These are phyloP conservation scores for Cryptosporidium bovis DNA, from an alignment of 169 alveolate genomes.

Conservation along the genomic window DNA sequence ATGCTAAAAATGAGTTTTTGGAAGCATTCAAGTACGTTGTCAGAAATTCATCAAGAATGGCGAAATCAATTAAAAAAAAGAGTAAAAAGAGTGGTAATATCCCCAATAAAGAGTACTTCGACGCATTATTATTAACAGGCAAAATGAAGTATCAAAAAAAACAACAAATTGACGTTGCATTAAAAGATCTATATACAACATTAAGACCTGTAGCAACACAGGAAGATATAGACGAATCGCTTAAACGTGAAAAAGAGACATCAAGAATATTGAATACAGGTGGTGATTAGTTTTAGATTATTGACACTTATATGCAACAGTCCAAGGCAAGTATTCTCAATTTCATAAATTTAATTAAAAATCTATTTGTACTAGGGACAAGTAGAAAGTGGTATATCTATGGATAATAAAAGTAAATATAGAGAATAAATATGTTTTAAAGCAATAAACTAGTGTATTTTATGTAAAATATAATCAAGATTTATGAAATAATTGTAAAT, in stretches of 20 bases:
- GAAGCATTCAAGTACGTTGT: constrained; percentile 53
- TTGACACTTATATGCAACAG: no score
- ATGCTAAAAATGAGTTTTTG: constrained; percentile 30
- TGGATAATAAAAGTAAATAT: no score
- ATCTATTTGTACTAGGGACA: no score
- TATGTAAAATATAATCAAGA: no score
- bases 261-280: constrained; percentile 54
- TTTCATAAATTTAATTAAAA: no score
- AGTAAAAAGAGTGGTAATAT: constrained; percentile 48
- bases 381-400: no score
- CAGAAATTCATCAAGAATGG: constrained; percentile 56
- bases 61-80: constrained; percentile 41
- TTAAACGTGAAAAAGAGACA: constrained; percentile 53
- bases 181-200: constrained; percentile 39
- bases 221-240: constrained; percentile 66
- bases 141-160: constrained; percentile 55
- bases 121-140: constrained; percentile 42
- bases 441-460: no score
- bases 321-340: no score
- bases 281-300: not conserved
- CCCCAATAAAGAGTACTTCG: constrained; percentile 33
- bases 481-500: no score
- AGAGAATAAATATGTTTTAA: no score
- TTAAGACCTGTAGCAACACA: constrained; percentile 73
- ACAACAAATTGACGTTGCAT: constrained; percentile 29